These are phyloP conservation scores for Fimicolochytrium jonesii DNA, from an alignment of 192 early-diverging fungal species.

Conservation along the genomic window DNA sequence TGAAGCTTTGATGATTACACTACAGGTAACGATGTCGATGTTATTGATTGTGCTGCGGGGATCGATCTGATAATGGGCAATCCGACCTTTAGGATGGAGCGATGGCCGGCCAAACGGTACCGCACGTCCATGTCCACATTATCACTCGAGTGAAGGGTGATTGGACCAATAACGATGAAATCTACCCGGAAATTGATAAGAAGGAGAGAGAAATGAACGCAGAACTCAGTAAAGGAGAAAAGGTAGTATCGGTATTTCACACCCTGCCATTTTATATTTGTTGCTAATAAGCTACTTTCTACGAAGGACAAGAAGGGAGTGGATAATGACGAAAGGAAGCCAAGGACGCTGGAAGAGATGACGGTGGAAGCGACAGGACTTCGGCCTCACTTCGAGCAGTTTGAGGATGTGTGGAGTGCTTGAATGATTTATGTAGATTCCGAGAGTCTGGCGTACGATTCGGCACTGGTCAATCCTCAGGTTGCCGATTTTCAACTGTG, in stretches of 20 bases:
- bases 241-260: too few species aligned
- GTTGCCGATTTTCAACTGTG: too few species aligned
- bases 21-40: too few species aligned
- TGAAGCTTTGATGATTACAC: constrained; percentile 70
- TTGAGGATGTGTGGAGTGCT: constrained; percentile 40
- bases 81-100: constrained; percentile 74
- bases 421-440: too few species aligned
- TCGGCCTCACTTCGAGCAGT: constrained; percentile 33
- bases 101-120: constrained; percentile 73
- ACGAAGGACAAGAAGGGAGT: constrained; percentile 27
- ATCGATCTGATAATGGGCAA: too few species aligned
- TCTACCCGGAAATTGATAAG: constrained; percentile 72
- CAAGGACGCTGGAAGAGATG: constrained; percentile 81
- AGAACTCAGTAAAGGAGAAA: too few species aligned
- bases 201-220: constrained; percentile 40
- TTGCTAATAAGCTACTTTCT: too few species aligned
- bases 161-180: constrained; percentile 81
- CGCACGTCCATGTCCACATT: constrained; percentile 89
- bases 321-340: constrained; percentile 58
- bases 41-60: too few species aligned
- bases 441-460: too few species aligned
- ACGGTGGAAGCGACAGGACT: constrained; percentile 56
- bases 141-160: constrained; percentile 80
- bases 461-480: too few species aligned
- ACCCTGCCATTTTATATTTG: too few species aligned